These are phyloP conservation scores for Wickerhamomyces subpelliculosus DNA, from an alignment of 805 yeast species.

Conservation along the genomic window DNA sequence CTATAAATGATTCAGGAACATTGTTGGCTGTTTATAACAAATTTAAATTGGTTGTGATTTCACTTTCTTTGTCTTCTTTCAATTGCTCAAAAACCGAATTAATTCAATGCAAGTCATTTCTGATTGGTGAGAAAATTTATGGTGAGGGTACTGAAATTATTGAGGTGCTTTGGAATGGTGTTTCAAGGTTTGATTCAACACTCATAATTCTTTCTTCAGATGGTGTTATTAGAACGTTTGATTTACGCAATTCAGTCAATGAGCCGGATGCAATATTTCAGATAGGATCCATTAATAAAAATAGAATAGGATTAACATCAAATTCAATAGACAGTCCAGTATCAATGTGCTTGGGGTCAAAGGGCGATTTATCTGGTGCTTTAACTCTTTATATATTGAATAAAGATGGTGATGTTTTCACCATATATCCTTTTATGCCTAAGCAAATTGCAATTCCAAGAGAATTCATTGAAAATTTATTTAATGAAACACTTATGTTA, in stretches of 20 bases:
- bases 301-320: conserved; percentile 13
- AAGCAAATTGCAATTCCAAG: conserved; percentile 29
- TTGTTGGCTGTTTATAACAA: conserved; percentile 36
- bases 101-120: conserved; percentile 13
- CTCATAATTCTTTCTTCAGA: conserved; percentile 35
- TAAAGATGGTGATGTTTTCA: conserved; percentile 51
- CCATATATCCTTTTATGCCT: conserved; percentile 62
- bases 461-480: conserved; percentile 22
- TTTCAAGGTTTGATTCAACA: conserved; percentile 35
- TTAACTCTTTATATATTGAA: conserved; percentile 47
- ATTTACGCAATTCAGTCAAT: conserved; percentile 23
- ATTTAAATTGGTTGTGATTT: conserved; percentile 20
- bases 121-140: conserved; percentile 22
- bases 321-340: conserved; percentile 16
- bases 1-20: conserved; percentile 34
- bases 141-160: conserved; percentile 22
- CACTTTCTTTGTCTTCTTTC: background rate
- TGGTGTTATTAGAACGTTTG: conserved; percentile 27
- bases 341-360: conserved; percentile 20
- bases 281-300: conserved; percentile 16
- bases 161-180: conserved; percentile 38
- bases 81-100: background rate
- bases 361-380: conserved; percentile 27
- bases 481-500: conserved; percentile 27
- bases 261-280: conserved; percentile 17